Conservation (phyloP, 768 basidiomycete genomes). For the Gyrodon lividus region DNA sequence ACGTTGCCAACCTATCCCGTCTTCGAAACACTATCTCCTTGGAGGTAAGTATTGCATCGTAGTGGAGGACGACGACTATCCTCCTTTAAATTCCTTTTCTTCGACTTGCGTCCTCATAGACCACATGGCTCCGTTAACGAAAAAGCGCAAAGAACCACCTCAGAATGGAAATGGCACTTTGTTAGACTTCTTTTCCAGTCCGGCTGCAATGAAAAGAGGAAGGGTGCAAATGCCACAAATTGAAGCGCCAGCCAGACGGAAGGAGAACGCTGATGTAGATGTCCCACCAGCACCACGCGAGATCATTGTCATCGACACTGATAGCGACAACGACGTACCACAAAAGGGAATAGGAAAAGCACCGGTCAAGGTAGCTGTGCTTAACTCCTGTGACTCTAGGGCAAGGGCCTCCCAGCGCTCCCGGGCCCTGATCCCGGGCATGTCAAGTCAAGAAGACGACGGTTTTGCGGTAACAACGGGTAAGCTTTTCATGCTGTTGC, state of each 20-base stretch:
- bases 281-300: slow-evolving; percentile 29
- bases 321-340: slow-evolving; percentile 41
- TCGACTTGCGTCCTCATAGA: too few relatives aligned
- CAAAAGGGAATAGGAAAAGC: neutral
- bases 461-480: slow-evolving; percentile 19
- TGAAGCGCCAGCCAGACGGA: slow-evolving; percentile 4
- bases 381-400: neutral
- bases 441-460: neutral
- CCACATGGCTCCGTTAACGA: slow-evolving; percentile 38
- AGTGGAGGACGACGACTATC: too few relatives aligned
- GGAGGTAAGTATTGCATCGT: too few relatives aligned
- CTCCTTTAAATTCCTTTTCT: too few relatives aligned
- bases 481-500: slow-evolving; percentile 27
- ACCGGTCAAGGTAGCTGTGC: neutral
- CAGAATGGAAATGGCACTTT: slow-evolving; percentile 40
- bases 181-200: slow-evolving; percentile 43
- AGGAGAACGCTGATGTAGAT: slow-evolving; percentile 1
- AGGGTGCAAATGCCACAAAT: slow-evolving; percentile 11
- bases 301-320: slow-evolving; percentile 64
- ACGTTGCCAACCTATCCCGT: too few relatives aligned
- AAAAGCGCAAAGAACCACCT: slow-evolving; percentile 32
- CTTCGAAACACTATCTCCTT: too few relatives aligned
- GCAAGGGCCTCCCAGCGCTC: neutral
- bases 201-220: slow-evolving; percentile 21
- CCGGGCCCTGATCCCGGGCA: neutral